Evolutionary conservation across 371 early-diverging fungal genomes (phyloP).

Genomic region (Mucor lusitanicus): DNA sequence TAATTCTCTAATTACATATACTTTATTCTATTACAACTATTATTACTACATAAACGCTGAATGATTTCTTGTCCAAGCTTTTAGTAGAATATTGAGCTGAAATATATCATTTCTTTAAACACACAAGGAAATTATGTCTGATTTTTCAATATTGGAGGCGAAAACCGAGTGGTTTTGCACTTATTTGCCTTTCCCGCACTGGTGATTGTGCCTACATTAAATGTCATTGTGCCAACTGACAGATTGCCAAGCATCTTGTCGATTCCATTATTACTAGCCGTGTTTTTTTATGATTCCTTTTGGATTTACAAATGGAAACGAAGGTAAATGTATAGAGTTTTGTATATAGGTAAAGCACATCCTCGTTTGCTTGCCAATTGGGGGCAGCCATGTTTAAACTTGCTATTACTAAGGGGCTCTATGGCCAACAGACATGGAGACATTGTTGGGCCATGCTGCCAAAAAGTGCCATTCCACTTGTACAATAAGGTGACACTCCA

Average conservation of each 20-base stretch:
- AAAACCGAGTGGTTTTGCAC: conserved; percentile 6
- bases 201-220: conserved; percentile 12
- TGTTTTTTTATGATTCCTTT: conserved; percentile 32
- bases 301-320: conserved; percentile 22
- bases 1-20: background rate
- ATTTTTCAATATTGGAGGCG: conserved; percentile 13
- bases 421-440: no score
- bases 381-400: conserved; percentile 21
- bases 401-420: no score
- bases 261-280: conserved; percentile 30
- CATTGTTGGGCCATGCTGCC: no score
- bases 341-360: no score
- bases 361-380: conserved; percentile 12
- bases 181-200: background rate
- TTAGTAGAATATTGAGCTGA: background rate
- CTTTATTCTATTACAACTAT: background rate
- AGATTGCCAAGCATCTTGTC: conserved; percentile 24
- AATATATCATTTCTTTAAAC: no score
- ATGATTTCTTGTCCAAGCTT: no score
- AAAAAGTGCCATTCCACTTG: no score
- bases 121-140: no score
- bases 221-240: conserved; percentile 21
- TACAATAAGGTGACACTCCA: no score
- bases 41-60: background rate
- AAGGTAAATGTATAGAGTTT: no score